Base-by-base conservation (phyloP, 1,284 basidiomycete species). In the Anthracocystis panici-leucophaei region DNA sequence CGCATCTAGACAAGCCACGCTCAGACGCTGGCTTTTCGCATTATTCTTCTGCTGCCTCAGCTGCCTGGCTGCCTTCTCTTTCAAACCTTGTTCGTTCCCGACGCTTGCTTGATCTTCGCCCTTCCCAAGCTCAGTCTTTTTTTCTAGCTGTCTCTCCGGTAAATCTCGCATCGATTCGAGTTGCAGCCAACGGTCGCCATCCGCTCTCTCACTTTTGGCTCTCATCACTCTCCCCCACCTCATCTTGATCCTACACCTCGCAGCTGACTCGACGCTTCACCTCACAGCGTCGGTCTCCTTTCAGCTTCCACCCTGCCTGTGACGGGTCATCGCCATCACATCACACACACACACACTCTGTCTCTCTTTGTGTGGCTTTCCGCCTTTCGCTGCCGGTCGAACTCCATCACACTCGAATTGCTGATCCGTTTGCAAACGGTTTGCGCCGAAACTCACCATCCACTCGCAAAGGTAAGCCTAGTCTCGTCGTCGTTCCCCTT, bases 251-350 rank as follows among this genome's bases (percentile, higher is more conserved):
- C n/a, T 33, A n/a, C 2, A 27, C 29, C 48, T 20, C 48, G 29
- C 48, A 31, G 27, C 48, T 49, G 48, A 49, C 29, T 49, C 48
- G 29, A 49, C 48, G 48, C 48, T 49, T 29, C 10, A 18, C 48
- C 31, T 29, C 27, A 27, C 23, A n/a, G 48, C 20, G 29, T 21
- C 29, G 29, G 48, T 31, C 48, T 21, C 29, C 25, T 31, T 20
- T 29, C 29, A 29, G 27, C 48, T 20, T 49, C 48, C n/a, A 33
- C 29, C 29, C 31, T 27, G n/a, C 46, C 18, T 27, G 46, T 27
- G 48, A 49, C 27, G 31, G 29, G 27, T 29, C 27, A 49, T 49
- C 48, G 48, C 48, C 48, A 49, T 11, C 48, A 49, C 29, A 25
- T n/a, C 23, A 29, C 27, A 29, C 45, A 33, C 31, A 8, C 6